Percentiles rank a stretch among this genome's conserved stretches.
These are phyloP conservation scores for Phalaenopsis aphrodite DNA, from an alignment of 106 monocot genomes.

Conservation along the genomic window DNA sequence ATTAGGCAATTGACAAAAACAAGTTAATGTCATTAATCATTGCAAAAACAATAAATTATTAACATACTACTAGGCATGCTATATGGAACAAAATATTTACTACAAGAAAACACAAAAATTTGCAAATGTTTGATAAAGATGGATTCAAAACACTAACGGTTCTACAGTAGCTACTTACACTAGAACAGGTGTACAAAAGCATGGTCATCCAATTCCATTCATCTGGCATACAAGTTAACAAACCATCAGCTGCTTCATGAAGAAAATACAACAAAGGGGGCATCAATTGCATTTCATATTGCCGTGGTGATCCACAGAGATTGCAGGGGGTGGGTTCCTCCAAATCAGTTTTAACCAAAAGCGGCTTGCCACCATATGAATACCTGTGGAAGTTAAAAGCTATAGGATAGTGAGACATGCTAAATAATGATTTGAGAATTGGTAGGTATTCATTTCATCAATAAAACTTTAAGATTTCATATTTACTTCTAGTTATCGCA, in stretches of 20 bases:
- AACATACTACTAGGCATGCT: not conserved
- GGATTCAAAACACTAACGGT: not conserved
- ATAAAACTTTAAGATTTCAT: too few relatives aligned
- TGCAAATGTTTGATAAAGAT: not conserved
- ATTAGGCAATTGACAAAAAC: not conserved
- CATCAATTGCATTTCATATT: constrained; percentile 91
- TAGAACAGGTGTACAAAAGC: constrained; percentile 70
- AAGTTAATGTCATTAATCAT: not conserved
- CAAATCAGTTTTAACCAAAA: constrained; percentile 32
- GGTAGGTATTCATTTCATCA: not conserved
- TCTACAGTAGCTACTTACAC: constrained; percentile 27
- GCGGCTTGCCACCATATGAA: constrained; percentile 62
- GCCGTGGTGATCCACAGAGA: constrained; percentile 53
- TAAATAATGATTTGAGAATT: not conserved
- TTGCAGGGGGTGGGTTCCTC: constrained; percentile 40
- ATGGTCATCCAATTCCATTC: constrained; percentile 88
- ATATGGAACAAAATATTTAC: not conserved
- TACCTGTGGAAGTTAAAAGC: constrained; percentile 33
- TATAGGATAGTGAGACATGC: not conserved
- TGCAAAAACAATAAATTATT: not conserved
- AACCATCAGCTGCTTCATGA: constrained; percentile 50
- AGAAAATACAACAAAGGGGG: constrained; percentile 84
- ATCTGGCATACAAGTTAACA: constrained; percentile 26
- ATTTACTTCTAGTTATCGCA: too few relatives aligned
- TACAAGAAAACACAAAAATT: not conserved